Base-by-base conservation (phyloP, 148 eudicot genomes). In the Heliosperma pusillum region DNA sequence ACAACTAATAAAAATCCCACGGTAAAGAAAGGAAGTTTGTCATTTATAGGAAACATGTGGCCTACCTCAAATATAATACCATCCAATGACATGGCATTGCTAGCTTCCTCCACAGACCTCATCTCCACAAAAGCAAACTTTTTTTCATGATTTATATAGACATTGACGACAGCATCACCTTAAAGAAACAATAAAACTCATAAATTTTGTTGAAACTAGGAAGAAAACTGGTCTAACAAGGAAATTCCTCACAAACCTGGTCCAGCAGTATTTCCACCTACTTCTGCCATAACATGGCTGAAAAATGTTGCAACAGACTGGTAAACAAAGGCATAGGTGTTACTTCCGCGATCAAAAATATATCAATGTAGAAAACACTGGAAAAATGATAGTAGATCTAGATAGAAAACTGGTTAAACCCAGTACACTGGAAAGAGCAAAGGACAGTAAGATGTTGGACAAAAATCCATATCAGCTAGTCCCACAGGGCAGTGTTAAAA, bases 161-260 rank as follows among this genome's bases (percentile, higher is more conserved):
- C 98, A 80, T 95, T 95, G 72, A 90, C 97, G 66, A 95, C 98
- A 74, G 97, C 96, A 82, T 94, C 98, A 33, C 93, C 97, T 91
- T 83, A 33, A 40, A 29, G 83, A 22, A 13, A 13, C 26, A 80
- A 10, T 72, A 75, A 2, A 45, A 57, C 69, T 27, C 61, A 0
- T 20, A 53, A 40, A 15, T 29, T 44, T 42, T 17, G 5, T 56
- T 22, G 10, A 20, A 7, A 36, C 1, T 21, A 21, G 11, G n/a
- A 11, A 16, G 75, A 61, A 55, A 12, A 45, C 26, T 42, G 16
- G 11, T 42, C 5, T 47, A 69, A 1, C 7, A 52, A 7, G 10
- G 45, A 53, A 30, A 25, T 20, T 50, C 26, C 71, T 44, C 55
- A 69, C 84, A 76, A 78, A 93, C 98, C 98, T 89, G 98, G 97